Evolutionary conservation across 495 filamentous ascomycete species (phyloP), one percentile per base, ranked within the genome.

Genomic region (Penicillium alfredii): DNA sequence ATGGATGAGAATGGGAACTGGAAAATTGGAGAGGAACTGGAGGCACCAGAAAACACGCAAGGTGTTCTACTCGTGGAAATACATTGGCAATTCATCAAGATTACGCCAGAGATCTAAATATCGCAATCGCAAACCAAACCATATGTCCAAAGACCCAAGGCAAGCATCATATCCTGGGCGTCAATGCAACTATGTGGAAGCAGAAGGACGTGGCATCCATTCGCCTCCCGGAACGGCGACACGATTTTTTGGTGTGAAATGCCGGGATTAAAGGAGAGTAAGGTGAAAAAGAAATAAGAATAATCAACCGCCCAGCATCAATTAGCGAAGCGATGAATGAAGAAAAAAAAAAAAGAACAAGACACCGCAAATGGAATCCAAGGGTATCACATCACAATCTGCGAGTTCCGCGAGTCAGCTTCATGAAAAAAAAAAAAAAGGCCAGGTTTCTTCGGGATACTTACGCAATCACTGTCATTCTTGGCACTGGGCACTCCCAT

Each of bases 401-500:
- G 46, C 4, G 10, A 28, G 15, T 10, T 14, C 27, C 8, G 53
- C 67, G 49, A 74, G 63, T 15, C 18, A 9, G 15, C 8, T 28
- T 34, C 15, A 16, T 21, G 18, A 25, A 17, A 11, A 30, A 24
- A n/a, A 40, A 37, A 20, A 4, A 11, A 25, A n/a, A 20, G 33
- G 44, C n/a, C n/a, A n/a, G n/a, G n/a, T n/a, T n/a, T 25, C 23
- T 25, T 1, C 2, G 23, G 4, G 23, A n/a, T 24, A 74, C 89
- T 78, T 81, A 95, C 92, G 62, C 92, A 98, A 60, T 97, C 90
- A 44, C 73, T 74, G 21, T 94, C 84, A 41, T 82, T 73, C 57
- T 86, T 84, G 18, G 70, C 79, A 47, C 75, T 71, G 9, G 86
- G 84, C 45, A 98, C 87, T 35, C 90, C 90, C 92, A 98, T 98